Conservation (phyloP, 768 basidiomycete species). For the Suillus ampliporus region DNA sequence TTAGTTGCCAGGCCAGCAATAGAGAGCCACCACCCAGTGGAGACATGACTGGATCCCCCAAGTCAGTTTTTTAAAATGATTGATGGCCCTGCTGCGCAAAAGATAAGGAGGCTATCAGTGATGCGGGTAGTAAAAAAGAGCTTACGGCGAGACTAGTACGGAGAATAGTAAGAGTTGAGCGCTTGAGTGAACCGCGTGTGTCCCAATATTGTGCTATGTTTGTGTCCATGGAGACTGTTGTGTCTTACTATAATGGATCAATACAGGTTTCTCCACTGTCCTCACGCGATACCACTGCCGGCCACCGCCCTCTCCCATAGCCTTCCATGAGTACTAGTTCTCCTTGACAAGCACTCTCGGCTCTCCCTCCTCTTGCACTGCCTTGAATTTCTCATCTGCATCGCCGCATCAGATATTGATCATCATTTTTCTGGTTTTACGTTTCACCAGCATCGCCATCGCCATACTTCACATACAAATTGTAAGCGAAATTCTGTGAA, state of each 20-base stretch:
- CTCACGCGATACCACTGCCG: constrained; percentile 1
- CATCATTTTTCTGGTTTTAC: constrained; percentile 9
- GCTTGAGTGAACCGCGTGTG: neutral
- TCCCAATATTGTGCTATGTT: neutral
- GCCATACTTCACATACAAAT: constrained; percentile 5
- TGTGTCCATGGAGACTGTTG: constrained; percentile 31
- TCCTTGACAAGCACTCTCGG: constrained; percentile 1
- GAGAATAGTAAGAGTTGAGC: neutral
- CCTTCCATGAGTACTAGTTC: constrained; percentile 8
- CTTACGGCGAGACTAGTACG: neutral
- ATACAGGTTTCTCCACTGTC: neutral
- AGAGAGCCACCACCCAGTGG: constrained; percentile 68
- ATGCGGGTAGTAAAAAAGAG: neutral
- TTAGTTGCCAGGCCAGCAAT: constrained; percentile 93
- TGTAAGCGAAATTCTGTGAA: constrained; percentile 1
- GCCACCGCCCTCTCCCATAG: neutral
- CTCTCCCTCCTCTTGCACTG: neutral
- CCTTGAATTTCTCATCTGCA: neutral
- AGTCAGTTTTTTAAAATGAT: neutral
- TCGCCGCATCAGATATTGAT: constrained; percentile 1
- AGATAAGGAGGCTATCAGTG: neutral
- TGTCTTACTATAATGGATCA: neutral
- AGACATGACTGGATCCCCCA: neutral
- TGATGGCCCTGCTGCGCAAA: constrained; percentile 8
- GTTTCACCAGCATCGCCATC: neutral